These are phyloP conservation scores for Penicillium malachiteum DNA, from an alignment of 495 filamentous ascomycete species.

Conservation along the genomic window DNA sequence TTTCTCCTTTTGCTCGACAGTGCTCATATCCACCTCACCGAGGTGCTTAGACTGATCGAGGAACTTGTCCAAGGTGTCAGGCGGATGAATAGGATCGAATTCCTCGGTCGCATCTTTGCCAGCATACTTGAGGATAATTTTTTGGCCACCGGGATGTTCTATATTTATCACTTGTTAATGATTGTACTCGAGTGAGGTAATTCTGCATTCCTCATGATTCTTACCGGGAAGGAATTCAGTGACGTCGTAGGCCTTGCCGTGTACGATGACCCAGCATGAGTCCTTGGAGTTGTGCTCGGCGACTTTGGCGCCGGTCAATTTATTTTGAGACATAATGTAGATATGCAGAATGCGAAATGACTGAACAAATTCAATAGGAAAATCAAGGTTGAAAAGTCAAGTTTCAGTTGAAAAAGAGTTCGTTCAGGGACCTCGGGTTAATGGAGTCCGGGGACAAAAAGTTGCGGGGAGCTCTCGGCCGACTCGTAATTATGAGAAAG, in stretches of 20 bases:
- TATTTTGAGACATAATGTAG: conserved; percentile 35
- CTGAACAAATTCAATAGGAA: neutral
- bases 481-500: conserved; percentile 9
- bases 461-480: conserved; percentile 29
- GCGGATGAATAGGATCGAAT: conserved; percentile 92
- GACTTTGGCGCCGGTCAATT: conserved; percentile 72
- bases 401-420: neutral
- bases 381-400: conserved; percentile 2
- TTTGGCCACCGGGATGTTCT: conserved; percentile 84
- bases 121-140: conserved; percentile 80
- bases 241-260: conserved; percentile 89
- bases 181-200: neutral
- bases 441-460: conserved; percentile 27
- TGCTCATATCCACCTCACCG: conserved; percentile 87
- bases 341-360: neutral
- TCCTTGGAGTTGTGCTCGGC: conserved; percentile 81
- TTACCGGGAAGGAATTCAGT: conserved; percentile 77
- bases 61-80: conserved; percentile 74
- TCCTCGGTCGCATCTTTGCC: conserved; percentile 82
- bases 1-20: conserved; percentile 71
- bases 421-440: conserved; percentile 28
- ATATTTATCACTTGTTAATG: neutral
- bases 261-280: conserved; percentile 80
- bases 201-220: neutral
- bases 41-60: conserved; percentile 83